Conservation (phyloP, 1,139 yeast genomes). For the Hanseniaspora gamundiae region DNA sequence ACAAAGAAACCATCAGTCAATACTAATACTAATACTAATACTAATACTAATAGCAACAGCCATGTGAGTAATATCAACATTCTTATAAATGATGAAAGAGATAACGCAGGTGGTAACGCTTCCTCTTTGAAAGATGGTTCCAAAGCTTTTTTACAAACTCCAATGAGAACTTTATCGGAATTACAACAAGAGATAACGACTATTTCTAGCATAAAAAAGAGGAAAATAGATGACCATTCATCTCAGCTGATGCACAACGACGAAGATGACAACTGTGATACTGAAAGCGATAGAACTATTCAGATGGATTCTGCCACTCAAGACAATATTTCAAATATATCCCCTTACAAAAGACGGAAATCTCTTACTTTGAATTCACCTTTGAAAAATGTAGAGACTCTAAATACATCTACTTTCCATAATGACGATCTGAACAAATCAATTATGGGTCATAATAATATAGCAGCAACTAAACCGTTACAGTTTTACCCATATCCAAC, state of each 20-base stretch:
- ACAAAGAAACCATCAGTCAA: slow-evolving; percentile 6
- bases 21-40: slow-evolving; percentile 1
- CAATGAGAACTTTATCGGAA: no score
- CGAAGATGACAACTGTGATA: background rate
- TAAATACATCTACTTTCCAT: background rate
- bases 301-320: slow-evolving; percentile 24
- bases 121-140: slow-evolving; percentile 4
- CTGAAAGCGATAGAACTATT: slow-evolving; percentile 27
- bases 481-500: slow-evolving; percentile 1
- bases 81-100: no score
- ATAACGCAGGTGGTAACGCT: slow-evolving; percentile 11
- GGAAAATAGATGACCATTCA: no score
- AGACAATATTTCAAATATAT: background rate
- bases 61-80: slow-evolving; percentile 8
- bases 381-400: background rate
- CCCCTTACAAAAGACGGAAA: background rate
- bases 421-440: background rate
- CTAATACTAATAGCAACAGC: slow-evolving; percentile 12
- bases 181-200: no score
- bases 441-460: background rate
- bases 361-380: background rate
- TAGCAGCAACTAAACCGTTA: background rate
- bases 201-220: background rate
- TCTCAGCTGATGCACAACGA: no score
- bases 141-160: no score